Evolutionary conservation across 1,284 basidiomycete genomes (phyloP).

Genomic region (Trametes sp.): DNA sequence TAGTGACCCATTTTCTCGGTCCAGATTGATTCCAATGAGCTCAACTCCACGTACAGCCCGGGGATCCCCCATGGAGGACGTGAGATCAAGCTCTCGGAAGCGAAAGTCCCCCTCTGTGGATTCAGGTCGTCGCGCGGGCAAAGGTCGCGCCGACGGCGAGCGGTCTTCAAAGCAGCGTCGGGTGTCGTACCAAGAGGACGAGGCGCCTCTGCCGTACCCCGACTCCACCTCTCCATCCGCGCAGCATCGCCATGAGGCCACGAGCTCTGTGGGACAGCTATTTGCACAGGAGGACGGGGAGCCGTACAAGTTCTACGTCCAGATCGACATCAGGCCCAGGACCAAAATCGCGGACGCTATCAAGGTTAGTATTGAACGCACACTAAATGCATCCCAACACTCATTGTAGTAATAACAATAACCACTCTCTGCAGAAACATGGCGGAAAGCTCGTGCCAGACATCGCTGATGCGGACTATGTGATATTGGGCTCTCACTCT

Average conservation of each 20-base stretch:
- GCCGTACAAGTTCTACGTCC: slow-evolving; percentile 36
- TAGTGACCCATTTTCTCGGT: background rate
- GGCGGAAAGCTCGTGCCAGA: slow-evolving; percentile 63
- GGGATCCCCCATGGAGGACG: slow-evolving; percentile 21
- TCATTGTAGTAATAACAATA: background rate
- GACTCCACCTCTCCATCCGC: slow-evolving; percentile 17
- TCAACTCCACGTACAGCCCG: slow-evolving; percentile 5
- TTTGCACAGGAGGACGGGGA: slow-evolving; percentile 29
- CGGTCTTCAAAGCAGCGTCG: slow-evolving; percentile 19
- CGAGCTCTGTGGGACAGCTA: slow-evolving; percentile 12
- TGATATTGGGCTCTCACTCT: slow-evolving; percentile 56
- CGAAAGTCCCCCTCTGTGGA: slow-evolving; percentile 14
- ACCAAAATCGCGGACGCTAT: slow-evolving; percentile 34
- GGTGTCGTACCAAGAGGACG: slow-evolving; percentile 11
- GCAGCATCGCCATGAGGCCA: background rate
- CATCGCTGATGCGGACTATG: slow-evolving; percentile 62
- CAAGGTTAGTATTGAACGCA: slow-evolving; percentile 25
- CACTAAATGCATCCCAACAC: background rate
- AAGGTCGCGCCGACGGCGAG: slow-evolving; percentile 11
- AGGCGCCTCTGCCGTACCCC: slow-evolving; percentile 9
- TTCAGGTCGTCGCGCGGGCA: slow-evolving; percentile 9
- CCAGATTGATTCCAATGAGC: background rate
- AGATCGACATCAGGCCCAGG: slow-evolving; percentile 37
- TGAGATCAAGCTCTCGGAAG: slow-evolving; percentile 13
- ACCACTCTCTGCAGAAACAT: slow-evolving; percentile 54